phyloP scores from a whole-genome alignment of 2,329 filamentous ascomycete species.

The Podosphaera aphanis region DNA sequence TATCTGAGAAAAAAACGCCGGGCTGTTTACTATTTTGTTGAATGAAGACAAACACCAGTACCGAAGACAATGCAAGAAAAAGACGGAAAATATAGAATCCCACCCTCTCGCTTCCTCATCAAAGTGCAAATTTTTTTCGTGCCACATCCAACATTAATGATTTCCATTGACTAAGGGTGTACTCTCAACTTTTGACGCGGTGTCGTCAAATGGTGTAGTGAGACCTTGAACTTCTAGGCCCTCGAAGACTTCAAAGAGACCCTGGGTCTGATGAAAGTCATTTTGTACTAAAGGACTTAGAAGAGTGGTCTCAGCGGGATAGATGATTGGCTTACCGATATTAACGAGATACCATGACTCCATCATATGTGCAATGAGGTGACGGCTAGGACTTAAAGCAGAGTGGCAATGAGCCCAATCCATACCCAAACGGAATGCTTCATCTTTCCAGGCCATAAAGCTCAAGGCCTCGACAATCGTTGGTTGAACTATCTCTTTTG shows the following conservation, averaged over 20 bases:
- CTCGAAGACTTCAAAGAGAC: conserved; percentile 70
- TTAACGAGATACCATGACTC: conserved; percentile 86
- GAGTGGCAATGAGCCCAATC: conserved; percentile 91
- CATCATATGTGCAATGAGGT: conserved; percentile 63
- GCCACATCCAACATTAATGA: too few relatives aligned
- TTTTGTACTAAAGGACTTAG: conserved; percentile 54
- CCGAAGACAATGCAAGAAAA: too few relatives aligned
- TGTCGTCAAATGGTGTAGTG: conserved; percentile 20
- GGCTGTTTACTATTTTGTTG: too few relatives aligned
- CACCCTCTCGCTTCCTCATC: too few relatives aligned
- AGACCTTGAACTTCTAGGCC: conserved; percentile 47
- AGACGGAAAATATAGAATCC: too few relatives aligned
- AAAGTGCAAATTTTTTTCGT: too few relatives aligned
- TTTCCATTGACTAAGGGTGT: too few relatives aligned
- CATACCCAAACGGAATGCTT: conserved; percentile 75
- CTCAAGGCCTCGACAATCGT: conserved; percentile 98
- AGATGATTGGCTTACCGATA: conserved; percentile 40
- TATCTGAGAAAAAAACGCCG: too few relatives aligned
- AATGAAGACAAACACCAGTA: too few relatives aligned
- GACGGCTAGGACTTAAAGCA: conserved; percentile 48
- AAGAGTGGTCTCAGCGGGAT: conserved; percentile 2
- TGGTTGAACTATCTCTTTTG: conserved; percentile 97
- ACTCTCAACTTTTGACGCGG: too few relatives aligned
- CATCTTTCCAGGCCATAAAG: conserved; percentile 96
- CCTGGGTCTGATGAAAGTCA: conserved; percentile 68